Evolutionary conservation across 1,139 yeast species (phyloP), one percentile per base, ranked within the genome.

Genomic region (Hanseniaspora gamundiae): DNA sequence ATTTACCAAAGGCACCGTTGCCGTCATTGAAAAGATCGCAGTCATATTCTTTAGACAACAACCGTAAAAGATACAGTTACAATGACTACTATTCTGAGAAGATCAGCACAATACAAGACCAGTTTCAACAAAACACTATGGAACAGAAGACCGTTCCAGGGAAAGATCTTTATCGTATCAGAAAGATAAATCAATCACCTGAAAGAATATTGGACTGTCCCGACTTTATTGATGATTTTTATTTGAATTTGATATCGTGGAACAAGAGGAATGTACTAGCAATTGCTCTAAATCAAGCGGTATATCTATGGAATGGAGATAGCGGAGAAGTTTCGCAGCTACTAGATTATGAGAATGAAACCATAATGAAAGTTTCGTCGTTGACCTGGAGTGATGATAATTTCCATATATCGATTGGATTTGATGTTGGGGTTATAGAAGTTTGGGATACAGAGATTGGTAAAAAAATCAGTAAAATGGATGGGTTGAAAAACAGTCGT

Each of bases 121-220:
- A 33, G 9, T 33, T 17, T 24, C 26, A 24, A 24, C n/a, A n/a
- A n/a, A n/a, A n/a, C n/a, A n/a, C n/a, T n/a, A n/a, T n/a, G n/a
- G 19, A 30, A n/a, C 10, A n/a, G n/a, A 33, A n/a, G 22, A 3
- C 11, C 19, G 36, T n/a, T 33, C 21, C 13, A 8, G 19, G 10
- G 5, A 33, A 33, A 33, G 11, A 5, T 10, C 9, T n/a, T 19
- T 33, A 17, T 19, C 36, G 74, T 53, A 60, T 73, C 39, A 67
- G 94, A 52, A 82, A 80, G 54, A 74, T 91, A 39, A 87, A 94
- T 13, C 77, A 86, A 0, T 86, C 87, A 14, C 97, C 98, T 1
- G 95, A 86, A 53, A 73, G 95, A 52, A 95, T 91, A 1, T 70
- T 91, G 41, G 99, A 91, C 65, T 98, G 98, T 0, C 99, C 98